Base-by-base conservation (phyloP, 129 eudicot genomes). In the Escallonia rubra region DNA sequence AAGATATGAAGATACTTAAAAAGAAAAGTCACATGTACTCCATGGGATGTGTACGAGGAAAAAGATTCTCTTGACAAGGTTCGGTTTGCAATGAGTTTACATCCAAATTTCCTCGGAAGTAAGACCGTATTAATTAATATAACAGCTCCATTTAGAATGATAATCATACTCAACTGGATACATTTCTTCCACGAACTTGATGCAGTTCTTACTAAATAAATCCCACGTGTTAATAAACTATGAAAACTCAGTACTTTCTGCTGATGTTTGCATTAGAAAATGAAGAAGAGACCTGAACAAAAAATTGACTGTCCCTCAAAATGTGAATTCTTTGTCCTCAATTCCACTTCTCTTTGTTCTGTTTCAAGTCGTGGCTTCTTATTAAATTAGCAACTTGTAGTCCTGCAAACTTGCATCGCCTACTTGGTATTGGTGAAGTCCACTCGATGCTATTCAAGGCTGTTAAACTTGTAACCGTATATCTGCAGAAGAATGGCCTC, bases 401-500 rank as follows among this genome's bases (percentile, higher is more conserved):
- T 54, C 14, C 16, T 2, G 34, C 59, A 8, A 11, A 54, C 59
- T 54, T 54, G 57, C n/a, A 52, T 11, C 57, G 4, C n/a, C 3
- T n/a, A 8, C 11, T 52, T 52, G 16, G 13, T 11, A 16, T 54
- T 54, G 14, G 14, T 11, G 14, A 7, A 7, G 59, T n/a, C 14
- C 23, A 11, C 0, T 14, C 13, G 0, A 16, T 34, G 6, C 50
- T 5, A 46, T 9, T 46, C 10, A 5, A 5, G 6, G 6, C 10
- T 5, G 8, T 46, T 46, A 2, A 46, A 46, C 6, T 46, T 6
- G 50, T 46, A 5, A 46, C 10, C 1, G 6, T 46, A 46, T 46
- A 46, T 54, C 38, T 54, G 4, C 5, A 54, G 23, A 54, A 14
- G 59, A 61, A 67, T 67, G 71, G 52, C 71, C 13, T 67, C 71